A percentile compares a stretch with the other conserved stretches of the same genome.
phyloP scores from a whole-genome alignment of 2,329 filamentous ascomycete species.

The Achaetomium macrosporum region DNA sequence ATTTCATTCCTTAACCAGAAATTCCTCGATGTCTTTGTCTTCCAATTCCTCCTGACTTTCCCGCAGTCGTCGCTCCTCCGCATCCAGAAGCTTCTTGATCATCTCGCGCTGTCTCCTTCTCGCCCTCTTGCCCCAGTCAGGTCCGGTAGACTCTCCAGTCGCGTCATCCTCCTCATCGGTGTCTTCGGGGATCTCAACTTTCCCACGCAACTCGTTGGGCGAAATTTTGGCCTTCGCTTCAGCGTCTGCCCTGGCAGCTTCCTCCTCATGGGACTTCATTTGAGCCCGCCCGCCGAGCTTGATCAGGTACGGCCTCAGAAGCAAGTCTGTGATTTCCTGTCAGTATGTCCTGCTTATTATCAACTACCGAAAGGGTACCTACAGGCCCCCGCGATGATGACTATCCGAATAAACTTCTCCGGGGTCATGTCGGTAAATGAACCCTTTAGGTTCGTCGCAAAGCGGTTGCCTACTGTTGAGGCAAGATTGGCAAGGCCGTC shows the following conservation, averaged over 20 bases:
- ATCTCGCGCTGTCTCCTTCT: conserved; percentile 62
- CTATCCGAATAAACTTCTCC: conserved; percentile 59
- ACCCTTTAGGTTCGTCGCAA: conserved; percentile 43
- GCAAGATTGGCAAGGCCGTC: conserved; percentile 26
- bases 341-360: not conserved
- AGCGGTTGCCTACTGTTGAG: conserved; percentile 28
- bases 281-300: conserved; percentile 59
- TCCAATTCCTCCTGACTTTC: conserved; percentile 57
- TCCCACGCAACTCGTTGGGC: conserved; percentile 58
- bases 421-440: conserved; percentile 46
- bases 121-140: conserved; percentile 66
- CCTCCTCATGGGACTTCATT: conserved; percentile 55
- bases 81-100: conserved; percentile 59
- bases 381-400: conserved; percentile 64
- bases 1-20: conserved; percentile 46
- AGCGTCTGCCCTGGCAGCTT: conserved; percentile 40
- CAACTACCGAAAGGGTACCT: not conserved
- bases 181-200: conserved; percentile 48
- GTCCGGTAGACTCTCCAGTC: conserved; percentile 40
- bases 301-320: conserved; percentile 69
- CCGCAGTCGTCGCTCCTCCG: conserved; percentile 52
- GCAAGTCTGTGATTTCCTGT: conserved; percentile 31
- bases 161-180: conserved; percentile 47
- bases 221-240: conserved; percentile 42
- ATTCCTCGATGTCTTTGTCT: conserved; percentile 70